These are phyloP conservation scores for Acanthamoeba castellanii DNA, from an alignment of 208 protist genomes.

Conservation along the genomic window DNA sequence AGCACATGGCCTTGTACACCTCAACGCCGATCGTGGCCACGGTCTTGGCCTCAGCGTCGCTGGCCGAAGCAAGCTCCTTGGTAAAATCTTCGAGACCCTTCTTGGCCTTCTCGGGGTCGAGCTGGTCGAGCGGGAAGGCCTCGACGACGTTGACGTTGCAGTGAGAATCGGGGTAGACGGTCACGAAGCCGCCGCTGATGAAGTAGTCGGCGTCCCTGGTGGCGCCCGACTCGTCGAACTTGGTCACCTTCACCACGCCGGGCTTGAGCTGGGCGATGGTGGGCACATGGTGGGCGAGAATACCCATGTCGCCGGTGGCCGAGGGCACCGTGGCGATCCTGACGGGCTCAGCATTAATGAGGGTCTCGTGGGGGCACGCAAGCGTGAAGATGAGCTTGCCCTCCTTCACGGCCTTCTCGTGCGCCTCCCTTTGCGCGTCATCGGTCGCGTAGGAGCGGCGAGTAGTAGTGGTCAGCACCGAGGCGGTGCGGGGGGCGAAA, in stretches of 20 bases:
- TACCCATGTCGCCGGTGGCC: constrained; percentile 79
- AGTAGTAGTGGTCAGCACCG: background rate
- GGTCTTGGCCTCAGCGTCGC: constrained; percentile 25
- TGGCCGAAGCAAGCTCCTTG: constrained; percentile 31
- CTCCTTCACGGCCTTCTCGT: constrained; percentile 48
- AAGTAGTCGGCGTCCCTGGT: constrained; percentile 71
- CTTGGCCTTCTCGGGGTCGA: constrained; percentile 75
- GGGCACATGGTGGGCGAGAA: constrained; percentile 83
- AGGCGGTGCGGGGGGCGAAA: background rate
- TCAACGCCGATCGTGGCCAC: constrained; percentile 78
- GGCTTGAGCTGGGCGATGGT: constrained; percentile 78
- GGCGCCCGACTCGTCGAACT: constrained; percentile 23
- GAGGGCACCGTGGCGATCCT: constrained; percentile 79
- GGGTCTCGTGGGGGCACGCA: constrained; percentile 18
- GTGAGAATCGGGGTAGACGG: constrained; percentile 78
- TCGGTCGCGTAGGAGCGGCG: background rate
- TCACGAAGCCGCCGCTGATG: constrained; percentile 81
- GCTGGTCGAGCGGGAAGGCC: constrained; percentile 77
- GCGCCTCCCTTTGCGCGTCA: background rate
- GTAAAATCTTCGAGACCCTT: constrained; percentile 72
- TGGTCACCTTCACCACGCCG: constrained; percentile 77
- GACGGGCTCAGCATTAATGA: constrained; percentile 69
- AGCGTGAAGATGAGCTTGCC: constrained; percentile 71
- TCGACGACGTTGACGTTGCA: constrained; percentile 82
- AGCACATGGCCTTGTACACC: constrained; percentile 74